Evolutionary conservation across 192 early-diverging fungal genomes (phyloP), one percentile per base, ranked within the genome.

Genomic region (Phycomyces nitens): DNA sequence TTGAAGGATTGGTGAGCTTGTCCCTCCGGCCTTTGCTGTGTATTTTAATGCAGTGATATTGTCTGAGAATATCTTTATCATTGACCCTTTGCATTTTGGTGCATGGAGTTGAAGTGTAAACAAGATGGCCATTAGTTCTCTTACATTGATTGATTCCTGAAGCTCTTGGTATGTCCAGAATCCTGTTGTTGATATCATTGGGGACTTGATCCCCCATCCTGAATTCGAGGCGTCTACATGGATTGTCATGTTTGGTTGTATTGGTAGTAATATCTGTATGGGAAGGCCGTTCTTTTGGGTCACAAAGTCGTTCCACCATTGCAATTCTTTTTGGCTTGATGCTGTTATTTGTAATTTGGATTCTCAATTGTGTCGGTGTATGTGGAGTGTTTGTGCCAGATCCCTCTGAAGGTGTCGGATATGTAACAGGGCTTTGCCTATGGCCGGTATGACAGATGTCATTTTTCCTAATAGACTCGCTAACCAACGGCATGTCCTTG

Each of bases 41-140:
- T 69, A 69, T 41, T 69, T 69, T 18, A 69, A n/a, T 4, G 60
- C 58, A 24, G 67, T 69, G 0, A 49, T 69, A 27, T 57, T 69
- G 60, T 69, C 67, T 1, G 53, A 40, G 43, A 44, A 62, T 16
- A 62, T 7, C 14, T 54, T 20, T 15, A 41, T 60, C 8, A 0
- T 23, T 5, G 23, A 16, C 5, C 50, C 38, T 5, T 21, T 11
- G 42, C 2, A 5, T 8, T 22, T 47, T 57, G 22, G n/a, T 5
- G 47, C 40, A 50, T 66, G 64, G 2, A 56, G 64, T n/a, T 50
- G 15, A 0, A 68, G 18, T 0, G 66, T 53, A 42, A 60, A 61
- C 0, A 27, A 21, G 3, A 68, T 53, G 0, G 66, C 18, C 26
- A 22, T 60, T 5, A 68, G 18, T n/a, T 69, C 67, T 51, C 52